These are phyloP conservation scores for Suillus clintonianus DNA, from an alignment of 768 basidiomycete species.

Conservation along the genomic window DNA sequence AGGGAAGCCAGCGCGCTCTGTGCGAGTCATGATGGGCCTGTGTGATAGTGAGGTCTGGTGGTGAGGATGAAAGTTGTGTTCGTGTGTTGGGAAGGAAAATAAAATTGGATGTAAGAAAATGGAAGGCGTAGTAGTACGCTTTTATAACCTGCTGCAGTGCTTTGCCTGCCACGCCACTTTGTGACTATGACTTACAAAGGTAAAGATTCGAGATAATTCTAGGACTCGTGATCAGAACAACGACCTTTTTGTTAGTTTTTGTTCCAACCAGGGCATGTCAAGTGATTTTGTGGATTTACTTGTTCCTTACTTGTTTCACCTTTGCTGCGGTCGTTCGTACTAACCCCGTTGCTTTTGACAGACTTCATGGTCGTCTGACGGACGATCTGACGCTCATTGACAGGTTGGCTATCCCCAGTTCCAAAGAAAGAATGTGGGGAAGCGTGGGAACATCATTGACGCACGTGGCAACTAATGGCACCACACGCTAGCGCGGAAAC, in stretches of 20 bases:
- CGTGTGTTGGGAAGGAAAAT: background rate
- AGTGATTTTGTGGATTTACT: background rate
- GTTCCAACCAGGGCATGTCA: background rate
- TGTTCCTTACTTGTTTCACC: background rate
- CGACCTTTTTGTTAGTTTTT: background rate
- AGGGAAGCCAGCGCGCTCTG: slow-evolving; percentile 69
- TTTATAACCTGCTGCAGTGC: slow-evolving; percentile 18
- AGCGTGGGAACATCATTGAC: slow-evolving; percentile 25
- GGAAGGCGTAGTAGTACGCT: slow-evolving; percentile 4
- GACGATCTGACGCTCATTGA: background rate
- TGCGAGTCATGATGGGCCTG: slow-evolving; percentile 66
- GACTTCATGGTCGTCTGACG: background rate
- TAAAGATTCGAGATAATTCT: slow-evolving; percentile 5
- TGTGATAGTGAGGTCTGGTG: slow-evolving; percentile 14
- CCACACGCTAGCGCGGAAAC: background rate
- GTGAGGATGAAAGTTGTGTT: slow-evolving; percentile 1
- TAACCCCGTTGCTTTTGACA: background rate
- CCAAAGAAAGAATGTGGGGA: slow-evolving; percentile 22
- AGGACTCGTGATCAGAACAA: slow-evolving; percentile 9
- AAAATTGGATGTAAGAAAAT: background rate
- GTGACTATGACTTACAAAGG: background rate
- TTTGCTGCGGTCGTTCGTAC: background rate
- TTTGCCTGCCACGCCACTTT: slow-evolving; percentile 8
- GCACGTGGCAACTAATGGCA: slow-evolving; percentile 9
- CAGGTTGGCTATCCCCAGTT: background rate